phyloP scores from a whole-genome alignment of 208 protist species.

The Trypanosoma rangeli region DNA sequence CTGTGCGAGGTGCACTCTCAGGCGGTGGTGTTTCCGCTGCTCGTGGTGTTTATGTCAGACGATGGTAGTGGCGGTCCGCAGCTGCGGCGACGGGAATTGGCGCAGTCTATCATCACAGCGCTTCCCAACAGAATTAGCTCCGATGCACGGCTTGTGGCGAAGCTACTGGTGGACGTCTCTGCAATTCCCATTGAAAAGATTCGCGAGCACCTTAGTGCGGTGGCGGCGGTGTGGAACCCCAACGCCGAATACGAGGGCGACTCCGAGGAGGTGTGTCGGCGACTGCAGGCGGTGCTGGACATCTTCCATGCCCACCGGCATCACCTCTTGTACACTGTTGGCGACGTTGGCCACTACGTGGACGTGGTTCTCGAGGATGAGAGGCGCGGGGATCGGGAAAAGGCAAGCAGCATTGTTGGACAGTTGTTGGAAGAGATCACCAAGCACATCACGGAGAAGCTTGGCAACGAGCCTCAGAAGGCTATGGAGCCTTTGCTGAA shows the following conservation, averaged over 20 bases:
- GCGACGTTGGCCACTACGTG: constrained; percentile 89
- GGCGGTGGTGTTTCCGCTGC: constrained; percentile 98
- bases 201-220: constrained; percentile 81
- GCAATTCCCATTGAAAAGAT: constrained; percentile 91
- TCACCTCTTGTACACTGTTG: constrained; percentile 85
- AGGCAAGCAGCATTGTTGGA: constrained; percentile 75
- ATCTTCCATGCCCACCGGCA: constrained; percentile 81
- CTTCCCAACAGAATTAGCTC: constrained; percentile 82
- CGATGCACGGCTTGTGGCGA: constrained; percentile 84
- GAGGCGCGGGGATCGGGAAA: constrained; percentile 73
- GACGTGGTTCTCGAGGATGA: constrained; percentile 81
- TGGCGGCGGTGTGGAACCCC: constrained; percentile 88
- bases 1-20: constrained; percentile 98
- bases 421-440: constrained; percentile 97
- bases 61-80: constrained; percentile 30
- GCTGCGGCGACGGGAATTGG: constrained; percentile 58
- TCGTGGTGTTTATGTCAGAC: constrained; percentile 94
- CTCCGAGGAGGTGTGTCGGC: constrained; percentile 69
- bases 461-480: constrained; percentile 91
- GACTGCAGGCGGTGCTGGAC: constrained; percentile 68
- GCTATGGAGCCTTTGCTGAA: constrained; percentile 95
- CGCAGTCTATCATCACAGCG: constrained; percentile 78
- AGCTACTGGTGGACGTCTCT: constrained; percentile 80
- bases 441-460: constrained; percentile 96
- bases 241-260: constrained; percentile 92